Evolutionary conservation across 805 yeast genomes (phyloP), one percentile per base, ranked within the genome.

Genomic region (Yamadazyma olivae): DNA sequence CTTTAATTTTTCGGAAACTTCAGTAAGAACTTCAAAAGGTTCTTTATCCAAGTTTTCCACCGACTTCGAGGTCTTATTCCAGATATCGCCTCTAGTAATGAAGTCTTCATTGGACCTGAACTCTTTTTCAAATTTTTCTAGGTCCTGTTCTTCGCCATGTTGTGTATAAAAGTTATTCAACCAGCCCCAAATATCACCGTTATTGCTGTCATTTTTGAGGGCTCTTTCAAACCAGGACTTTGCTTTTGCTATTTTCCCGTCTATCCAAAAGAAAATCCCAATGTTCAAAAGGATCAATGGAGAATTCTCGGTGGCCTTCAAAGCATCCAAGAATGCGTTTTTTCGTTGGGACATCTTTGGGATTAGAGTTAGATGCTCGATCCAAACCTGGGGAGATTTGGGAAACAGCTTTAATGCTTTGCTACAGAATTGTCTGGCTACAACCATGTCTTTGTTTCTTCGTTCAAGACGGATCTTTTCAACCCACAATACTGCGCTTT

Each of bases 131-230:
- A 80, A 50, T 4, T 46, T 42, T 3, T 53, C 48, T n/a, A 57
- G 29, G 10, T 73, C 79, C 2, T 54, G 60, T 4, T 49, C 52
- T 4, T 56, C 46, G 2, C 71, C 74, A 32, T 59, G 61, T 41
- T 67, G 71, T 15, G 45, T 33, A 29, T 66, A 38, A 43, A 72
- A 76, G 18, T 68, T 64, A 46, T 74, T 76, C 32, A 68, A 50
- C 82, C 88, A 81, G 1, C 78, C 74, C 83, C 95, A 88, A 3
- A 71, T 58, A 57, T 90, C 97, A 3, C 95, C 97, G 51, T 67
- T 74, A n/a, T 59, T 64, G 1, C 64, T 55, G 38, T 80, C 78
- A 2, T 68, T 64, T n/a, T 60, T 64, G 8, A 81, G 53, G 0
- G 93, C 84, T 35, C 83, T 67, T 32, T 81, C 82, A 38, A 88